Evolutionary conservation across 495 filamentous ascomycete species (phyloP).

Genomic region (Hyphodiscus hymeniophilus): DNA sequence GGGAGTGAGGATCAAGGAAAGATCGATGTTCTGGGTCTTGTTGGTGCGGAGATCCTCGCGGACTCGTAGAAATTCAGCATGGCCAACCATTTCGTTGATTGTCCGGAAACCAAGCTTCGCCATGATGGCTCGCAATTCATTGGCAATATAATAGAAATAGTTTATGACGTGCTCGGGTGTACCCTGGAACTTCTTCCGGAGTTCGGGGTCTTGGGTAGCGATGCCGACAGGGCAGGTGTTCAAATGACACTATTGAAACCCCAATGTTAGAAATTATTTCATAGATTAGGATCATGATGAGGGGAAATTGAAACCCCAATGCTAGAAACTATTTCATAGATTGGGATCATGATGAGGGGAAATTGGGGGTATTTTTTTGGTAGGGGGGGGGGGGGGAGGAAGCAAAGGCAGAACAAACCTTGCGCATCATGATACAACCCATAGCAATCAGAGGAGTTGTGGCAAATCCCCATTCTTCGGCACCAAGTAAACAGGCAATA

Average conservation of each 20-base stretch:
- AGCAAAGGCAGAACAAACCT: too few species aligned
- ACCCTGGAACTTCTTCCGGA: conserved; percentile 90
- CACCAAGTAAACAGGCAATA: conserved; percentile 92
- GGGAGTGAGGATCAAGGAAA: conserved; percentile 92
- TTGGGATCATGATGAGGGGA: neutral
- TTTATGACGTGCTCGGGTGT: conserved; percentile 98
- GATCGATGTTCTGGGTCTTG: conserved; percentile 91
- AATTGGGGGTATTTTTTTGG: too few species aligned
- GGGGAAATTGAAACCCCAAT: neutral
- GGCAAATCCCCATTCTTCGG: conserved; percentile 98
- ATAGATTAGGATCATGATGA: neutral
- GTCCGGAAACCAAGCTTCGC: conserved; percentile 90
- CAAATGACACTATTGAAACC: conserved; percentile 31
- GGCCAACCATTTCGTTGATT: conserved; percentile 98
- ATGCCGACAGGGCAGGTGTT: conserved; percentile 98
- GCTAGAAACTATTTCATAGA: neutral
- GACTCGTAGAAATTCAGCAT: conserved; percentile 77
- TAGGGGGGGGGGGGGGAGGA: neutral
- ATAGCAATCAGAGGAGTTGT: conserved; percentile 94
- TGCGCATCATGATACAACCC: conserved; percentile 96
- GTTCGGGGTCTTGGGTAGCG: conserved; percentile 90
- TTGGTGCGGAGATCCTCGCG: conserved; percentile 80
- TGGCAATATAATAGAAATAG: conserved; percentile 99
- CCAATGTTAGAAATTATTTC: too few species aligned
- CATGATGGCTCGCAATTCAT: conserved; percentile 98